These are phyloP conservation scores for Mycosphaerella sp. DNA, from an alignment of 2,329 filamentous ascomycete genomes.

Conservation along the genomic window DNA sequence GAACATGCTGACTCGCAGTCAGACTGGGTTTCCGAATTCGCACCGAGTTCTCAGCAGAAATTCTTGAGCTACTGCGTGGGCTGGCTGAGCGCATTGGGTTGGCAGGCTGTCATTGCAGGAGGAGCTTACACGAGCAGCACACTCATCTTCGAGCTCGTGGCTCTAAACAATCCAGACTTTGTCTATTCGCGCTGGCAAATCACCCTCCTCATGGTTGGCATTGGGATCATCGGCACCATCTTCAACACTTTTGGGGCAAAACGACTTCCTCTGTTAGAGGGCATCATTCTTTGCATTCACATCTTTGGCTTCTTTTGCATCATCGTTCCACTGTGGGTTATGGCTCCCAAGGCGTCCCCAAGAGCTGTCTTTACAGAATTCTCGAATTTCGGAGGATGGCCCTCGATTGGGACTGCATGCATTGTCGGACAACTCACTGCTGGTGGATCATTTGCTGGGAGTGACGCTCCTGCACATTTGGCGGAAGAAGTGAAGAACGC, in stretches of 20 bases:
- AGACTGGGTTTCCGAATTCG: conserved; percentile 22
- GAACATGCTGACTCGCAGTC: too few species aligned
- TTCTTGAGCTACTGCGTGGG: conserved; percentile 14
- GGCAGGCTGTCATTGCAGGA: conserved; percentile 6
- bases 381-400: conserved; percentile 39
- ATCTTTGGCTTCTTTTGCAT: conserved; percentile 48
- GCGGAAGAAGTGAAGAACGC: conserved; percentile 27
- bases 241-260: conserved; percentile 30
- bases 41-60: conserved; percentile 12
- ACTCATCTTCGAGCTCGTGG: conserved; percentile 5
- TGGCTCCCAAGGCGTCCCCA: conserved; percentile 43
- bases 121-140: conserved; percentile 1
- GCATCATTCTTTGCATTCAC: conserved; percentile 43
- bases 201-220: conserved; percentile 18
- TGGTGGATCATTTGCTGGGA: conserved; percentile 8
- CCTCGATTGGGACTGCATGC: conserved; percentile 39
- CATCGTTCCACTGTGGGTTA: conserved; percentile 42
- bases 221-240: conserved; percentile 12
- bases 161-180: conserved; percentile 12
- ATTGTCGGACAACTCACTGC: conserved; percentile 35
- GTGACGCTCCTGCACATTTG: conserved; percentile 18
- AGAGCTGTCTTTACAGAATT: conserved; percentile 43
- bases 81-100: conserved; percentile 14
- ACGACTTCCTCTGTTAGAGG: conserved; percentile 36
- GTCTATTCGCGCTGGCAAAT: conserved; percentile 15